These are phyloP conservation scores for Acanthamoeba triangularis DNA, from an alignment of 208 protist species.

Conservation along the genomic window DNA sequence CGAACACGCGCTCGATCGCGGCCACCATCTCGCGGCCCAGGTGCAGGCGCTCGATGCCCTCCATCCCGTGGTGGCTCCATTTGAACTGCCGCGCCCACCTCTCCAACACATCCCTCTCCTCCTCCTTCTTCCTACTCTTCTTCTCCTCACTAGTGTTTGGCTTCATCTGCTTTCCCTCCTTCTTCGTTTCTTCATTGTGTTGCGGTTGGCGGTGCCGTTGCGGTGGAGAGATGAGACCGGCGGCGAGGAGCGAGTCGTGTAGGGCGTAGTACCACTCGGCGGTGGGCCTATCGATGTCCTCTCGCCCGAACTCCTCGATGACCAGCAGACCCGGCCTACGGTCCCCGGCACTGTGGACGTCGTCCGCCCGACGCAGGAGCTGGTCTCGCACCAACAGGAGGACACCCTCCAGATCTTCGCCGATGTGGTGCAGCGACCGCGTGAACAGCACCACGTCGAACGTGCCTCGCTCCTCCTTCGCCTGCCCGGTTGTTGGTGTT, in stretches of 20 bases:
- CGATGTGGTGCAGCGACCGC: slow-evolving; percentile 22
- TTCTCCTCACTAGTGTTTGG: not conserved
- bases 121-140: not conserved
- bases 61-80: slow-evolving; percentile 47
- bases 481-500: not conserved
- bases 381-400: not conserved
- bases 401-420: slow-evolving; percentile 4
- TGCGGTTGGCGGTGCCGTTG: not conserved
- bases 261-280: slow-evolving; percentile 61
- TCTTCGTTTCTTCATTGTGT: not conserved
- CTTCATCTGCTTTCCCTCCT: not conserved
- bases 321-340: not conserved
- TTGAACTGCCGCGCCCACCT: slow-evolving; percentile 32
- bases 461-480: not conserved
- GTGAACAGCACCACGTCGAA: slow-evolving; percentile 60
- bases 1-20: slow-evolving; percentile 53
- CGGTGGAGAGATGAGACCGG: not conserved
- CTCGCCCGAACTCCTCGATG: slow-evolving; percentile 46
- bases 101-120: not conserved
- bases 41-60: slow-evolving; percentile 26
- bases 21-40: slow-evolving; percentile 58
- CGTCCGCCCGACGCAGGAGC: not conserved
- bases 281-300: slow-evolving; percentile 9
- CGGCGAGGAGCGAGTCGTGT: slow-evolving; percentile 16
- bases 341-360: not conserved